A percentile compares a stretch with the other conserved stretches of the same genome.
phyloP scores from a whole-genome alignment of 176 grass and related monocot species.

The Cenchrus purpureus region DNA sequence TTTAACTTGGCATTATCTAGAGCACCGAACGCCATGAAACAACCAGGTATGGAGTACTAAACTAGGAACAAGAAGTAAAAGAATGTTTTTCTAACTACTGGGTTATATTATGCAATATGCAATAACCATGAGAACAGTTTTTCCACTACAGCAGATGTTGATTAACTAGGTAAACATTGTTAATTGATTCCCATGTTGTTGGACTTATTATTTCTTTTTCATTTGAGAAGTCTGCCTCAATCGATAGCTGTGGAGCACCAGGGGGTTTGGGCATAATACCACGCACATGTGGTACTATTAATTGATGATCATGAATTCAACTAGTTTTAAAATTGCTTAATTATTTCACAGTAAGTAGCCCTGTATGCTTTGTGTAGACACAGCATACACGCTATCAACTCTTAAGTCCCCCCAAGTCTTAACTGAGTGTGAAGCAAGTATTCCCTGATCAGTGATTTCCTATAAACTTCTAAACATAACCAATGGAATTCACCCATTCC shows the following conservation, averaged over 20 bases:
- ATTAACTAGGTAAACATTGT: background rate
- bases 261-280: background rate
- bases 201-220: background rate
- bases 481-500: background rate
- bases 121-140: background rate
- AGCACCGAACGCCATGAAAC: background rate
- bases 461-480: background rate
- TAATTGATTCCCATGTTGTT: background rate
- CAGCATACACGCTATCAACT: background rate
- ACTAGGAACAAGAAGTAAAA: background rate
- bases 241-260: background rate
- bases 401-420: background rate
- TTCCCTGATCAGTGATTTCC: background rate
- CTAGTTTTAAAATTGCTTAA: conserved; percentile 1
- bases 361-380: background rate
- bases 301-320: conserved; percentile 7
- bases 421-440: background rate
- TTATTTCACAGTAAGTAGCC: background rate
- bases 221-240: background rate
- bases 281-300: background rate
- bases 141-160: background rate
- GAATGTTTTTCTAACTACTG: background rate
- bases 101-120: background rate
- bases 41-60: background rate
- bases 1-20: background rate